These are phyloP conservation scores for Casaregolazyma lundiana DNA, from an alignment of 1,139 yeast genomes.

Conservation along the genomic window DNA sequence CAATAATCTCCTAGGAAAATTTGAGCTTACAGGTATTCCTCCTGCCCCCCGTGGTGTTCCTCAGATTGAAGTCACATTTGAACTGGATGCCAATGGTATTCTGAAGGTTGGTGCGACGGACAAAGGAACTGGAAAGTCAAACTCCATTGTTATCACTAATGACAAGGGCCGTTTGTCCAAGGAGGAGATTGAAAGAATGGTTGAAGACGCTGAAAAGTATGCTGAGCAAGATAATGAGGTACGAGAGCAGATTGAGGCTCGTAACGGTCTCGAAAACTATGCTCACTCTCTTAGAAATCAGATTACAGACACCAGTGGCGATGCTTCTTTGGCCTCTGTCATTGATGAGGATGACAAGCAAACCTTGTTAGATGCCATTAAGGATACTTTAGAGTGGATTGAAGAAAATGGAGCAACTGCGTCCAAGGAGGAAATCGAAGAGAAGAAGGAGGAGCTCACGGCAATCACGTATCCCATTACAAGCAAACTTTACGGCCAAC, in stretches of 20 bases:
- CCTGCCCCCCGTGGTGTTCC: conserved; percentile 99
- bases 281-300: conserved; percentile 82
- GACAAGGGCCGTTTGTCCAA: conserved; percentile 94
- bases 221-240: conserved; percentile 84
- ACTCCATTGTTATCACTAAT: conserved; percentile 90
- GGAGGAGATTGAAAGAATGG: conserved; percentile 92
- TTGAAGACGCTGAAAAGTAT: conserved; percentile 86
- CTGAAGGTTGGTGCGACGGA: conserved; percentile 90
- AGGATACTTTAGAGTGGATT: conserved; percentile 83
- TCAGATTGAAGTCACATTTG: conserved; percentile 93
- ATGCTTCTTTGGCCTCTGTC: conserved; percentile 65
- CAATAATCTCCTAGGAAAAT: conserved; percentile 92
- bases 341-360: conserved; percentile 90
- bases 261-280: conserved; percentile 84
- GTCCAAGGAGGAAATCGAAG: conserved; percentile 88
- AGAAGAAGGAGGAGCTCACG: conserved; percentile 82
- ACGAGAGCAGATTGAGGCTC: conserved; percentile 77
- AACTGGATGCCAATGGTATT: conserved; percentile 92
- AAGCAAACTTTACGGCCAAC: conserved; percentile 61
- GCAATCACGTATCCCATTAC: conserved; percentile 90
- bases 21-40: conserved; percentile 92
- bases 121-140: conserved; percentile 95
- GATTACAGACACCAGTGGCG: conserved; percentile 52
- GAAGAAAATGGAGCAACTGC: conserved; percentile 87
- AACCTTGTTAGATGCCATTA: conserved; percentile 79